Percentiles rank a stretch among this genome's conserved stretches.
Evolutionary conservation across 129 eudicot species (phyloP).

Genomic region (Flaveria robusta): DNA sequence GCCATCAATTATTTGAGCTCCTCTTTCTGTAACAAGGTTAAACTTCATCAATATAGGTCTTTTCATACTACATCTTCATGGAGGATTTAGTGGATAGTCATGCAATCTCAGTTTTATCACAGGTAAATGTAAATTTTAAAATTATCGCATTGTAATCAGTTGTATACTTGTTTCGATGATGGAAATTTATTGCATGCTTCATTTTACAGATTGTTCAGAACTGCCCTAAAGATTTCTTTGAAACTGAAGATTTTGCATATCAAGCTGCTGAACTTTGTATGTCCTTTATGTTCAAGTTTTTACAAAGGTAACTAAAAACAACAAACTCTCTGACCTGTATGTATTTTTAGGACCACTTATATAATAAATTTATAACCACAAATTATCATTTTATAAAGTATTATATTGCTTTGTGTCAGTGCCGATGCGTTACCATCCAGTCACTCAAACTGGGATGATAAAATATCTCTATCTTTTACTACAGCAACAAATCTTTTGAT

Average conservation of each 20-base stretch:
- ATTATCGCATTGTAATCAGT: neutral
- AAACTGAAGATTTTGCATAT: conserved; percentile 51
- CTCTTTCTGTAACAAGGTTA: conserved; percentile 17
- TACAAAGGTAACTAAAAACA: conserved; percentile 50
- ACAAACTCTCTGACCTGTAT: neutral
- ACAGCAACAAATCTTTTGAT: conserved; percentile 58
- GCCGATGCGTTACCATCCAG: conserved; percentile 42
- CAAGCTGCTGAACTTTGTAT: conserved; percentile 73
- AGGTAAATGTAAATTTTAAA: conserved; percentile 46
- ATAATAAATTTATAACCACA: conserved; percentile 4
- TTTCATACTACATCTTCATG: conserved; percentile 58
- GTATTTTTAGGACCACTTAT: conserved; percentile 18
- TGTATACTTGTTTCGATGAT: neutral
- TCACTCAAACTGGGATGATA: conserved; percentile 55
- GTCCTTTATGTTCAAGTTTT: conserved; percentile 63
- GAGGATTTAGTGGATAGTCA: conserved; percentile 82
- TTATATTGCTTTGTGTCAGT: conserved; percentile 41
- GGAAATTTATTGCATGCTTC: conserved; percentile 32
- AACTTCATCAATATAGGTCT: conserved; percentile 60
- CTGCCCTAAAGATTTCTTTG: conserved; percentile 80
- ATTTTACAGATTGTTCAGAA: conserved; percentile 70
- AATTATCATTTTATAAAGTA: neutral
- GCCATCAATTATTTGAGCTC: conserved; percentile 14
- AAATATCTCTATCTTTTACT: conserved; percentile 47
- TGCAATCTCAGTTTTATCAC: conserved; percentile 66